Evolutionary conservation across 2,329 filamentous ascomycete genomes (phyloP).

Genomic region (Apiospora arundinis): DNA sequence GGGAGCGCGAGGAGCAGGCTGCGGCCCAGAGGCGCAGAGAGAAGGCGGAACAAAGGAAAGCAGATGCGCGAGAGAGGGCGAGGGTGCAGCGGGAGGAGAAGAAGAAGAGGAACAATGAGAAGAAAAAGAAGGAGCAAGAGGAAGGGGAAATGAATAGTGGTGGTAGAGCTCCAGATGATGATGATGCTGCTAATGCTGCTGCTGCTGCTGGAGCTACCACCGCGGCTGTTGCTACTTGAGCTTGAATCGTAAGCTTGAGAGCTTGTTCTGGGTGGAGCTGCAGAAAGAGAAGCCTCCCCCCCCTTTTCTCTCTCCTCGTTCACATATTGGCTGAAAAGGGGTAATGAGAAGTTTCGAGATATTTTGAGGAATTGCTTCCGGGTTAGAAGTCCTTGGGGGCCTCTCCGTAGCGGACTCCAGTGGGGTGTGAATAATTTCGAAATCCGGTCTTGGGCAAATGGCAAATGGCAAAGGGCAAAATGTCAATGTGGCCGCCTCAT

Average conservation of each 20-base stretch:
- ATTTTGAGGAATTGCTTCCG: too few relatives aligned
- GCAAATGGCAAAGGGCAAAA: too few relatives aligned
- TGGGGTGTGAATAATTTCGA: too few relatives aligned
- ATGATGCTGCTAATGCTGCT: too few relatives aligned
- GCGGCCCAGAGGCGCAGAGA: neutral
- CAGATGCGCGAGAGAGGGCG: neutral
- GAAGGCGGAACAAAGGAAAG: neutral
- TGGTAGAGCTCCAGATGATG: neutral
- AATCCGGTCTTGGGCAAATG: too few relatives aligned
- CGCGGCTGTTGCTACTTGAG: neutral
- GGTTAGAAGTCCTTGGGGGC: too few relatives aligned
- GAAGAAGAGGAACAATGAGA: neutral
- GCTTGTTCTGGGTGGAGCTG: neutral
- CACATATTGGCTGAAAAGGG: neutral
- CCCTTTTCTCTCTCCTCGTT: too few relatives aligned
- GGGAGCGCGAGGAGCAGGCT: neutral
- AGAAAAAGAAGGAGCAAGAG: neutral
- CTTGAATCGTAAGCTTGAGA: neutral
- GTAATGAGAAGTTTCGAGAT: too few relatives aligned
- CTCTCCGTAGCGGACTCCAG: too few relatives aligned
- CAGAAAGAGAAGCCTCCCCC: too few relatives aligned
- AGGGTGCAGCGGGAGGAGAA: neutral
- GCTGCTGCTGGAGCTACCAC: neutral
- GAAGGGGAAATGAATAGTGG: neutral
- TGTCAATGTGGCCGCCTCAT: too few relatives aligned